phyloP scores from a whole-genome alignment of 805 yeast species.

The Myxozyma geophila region DNA sequence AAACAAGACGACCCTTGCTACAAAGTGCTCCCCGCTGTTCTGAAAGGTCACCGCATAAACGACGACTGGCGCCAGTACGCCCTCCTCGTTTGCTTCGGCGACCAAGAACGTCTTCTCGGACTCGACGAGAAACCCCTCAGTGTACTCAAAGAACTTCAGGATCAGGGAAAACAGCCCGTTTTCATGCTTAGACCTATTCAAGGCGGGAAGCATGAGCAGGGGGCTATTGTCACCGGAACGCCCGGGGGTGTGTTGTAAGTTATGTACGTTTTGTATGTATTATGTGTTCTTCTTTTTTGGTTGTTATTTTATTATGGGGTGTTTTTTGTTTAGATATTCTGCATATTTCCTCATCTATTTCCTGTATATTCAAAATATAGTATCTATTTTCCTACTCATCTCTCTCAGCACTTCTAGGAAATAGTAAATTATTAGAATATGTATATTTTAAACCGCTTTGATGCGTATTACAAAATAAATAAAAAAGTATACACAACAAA shows the following conservation, averaged over 20 bases:
- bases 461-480: background rate
- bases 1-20: conserved; percentile 90
- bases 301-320: background rate
- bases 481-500: background rate
- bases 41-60: conserved; percentile 78
- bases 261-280: background rate
- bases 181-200: conserved; percentile 89
- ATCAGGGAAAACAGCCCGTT: conserved; percentile 84
- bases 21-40: conserved; percentile 83
- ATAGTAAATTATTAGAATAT: conserved; percentile 10
- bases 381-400: background rate
- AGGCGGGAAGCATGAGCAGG: conserved; percentile 43
- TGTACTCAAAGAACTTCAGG: conserved; percentile 82
- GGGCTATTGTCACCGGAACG: conserved; percentile 36
- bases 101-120: conserved; percentile 80
- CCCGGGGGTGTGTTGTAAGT: conserved; percentile 37
- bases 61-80: conserved; percentile 90
- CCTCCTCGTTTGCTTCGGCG: conserved; percentile 86
- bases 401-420: too few relatives aligned
- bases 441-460: background rate
- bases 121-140: conserved; percentile 87
- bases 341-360: background rate
- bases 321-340: background rate
- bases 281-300: background rate
- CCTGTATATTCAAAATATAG: too few relatives aligned